Percentiles rank a stretch among this genome's conserved stretches.
Conservation (phyloP, 78 protist genomes). For the Dictyostelium discoideum region dicty_2.7 NC_007088.5:4386001-4386500, state of each 20-base stretch:
- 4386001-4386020: not conserved
- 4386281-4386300: too few relatives aligned
- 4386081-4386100: not conserved
- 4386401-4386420: not conserved
- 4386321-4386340: too few relatives aligned
- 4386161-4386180: not conserved
- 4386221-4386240: not conserved
- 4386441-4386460: not conserved
- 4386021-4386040: not conserved
- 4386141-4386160: not conserved
- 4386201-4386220: not conserved
- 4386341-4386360: not conserved
- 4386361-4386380: too few relatives aligned
- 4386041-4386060: not conserved
- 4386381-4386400: too few relatives aligned
- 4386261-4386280: too few relatives aligned
- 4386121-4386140: not conserved
- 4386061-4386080: too few relatives aligned
- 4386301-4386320: too few relatives aligned
- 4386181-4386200: not conserved
- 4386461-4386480: slow-evolving; percentile 22
- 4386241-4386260: not conserved
- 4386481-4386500: slow-evolving; percentile 49
- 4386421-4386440: slow-evolving; percentile 1
- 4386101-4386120: not conserved